Conservation (phyloP, 768 basidiomycete species). For the Mycena galopus region DNA sequence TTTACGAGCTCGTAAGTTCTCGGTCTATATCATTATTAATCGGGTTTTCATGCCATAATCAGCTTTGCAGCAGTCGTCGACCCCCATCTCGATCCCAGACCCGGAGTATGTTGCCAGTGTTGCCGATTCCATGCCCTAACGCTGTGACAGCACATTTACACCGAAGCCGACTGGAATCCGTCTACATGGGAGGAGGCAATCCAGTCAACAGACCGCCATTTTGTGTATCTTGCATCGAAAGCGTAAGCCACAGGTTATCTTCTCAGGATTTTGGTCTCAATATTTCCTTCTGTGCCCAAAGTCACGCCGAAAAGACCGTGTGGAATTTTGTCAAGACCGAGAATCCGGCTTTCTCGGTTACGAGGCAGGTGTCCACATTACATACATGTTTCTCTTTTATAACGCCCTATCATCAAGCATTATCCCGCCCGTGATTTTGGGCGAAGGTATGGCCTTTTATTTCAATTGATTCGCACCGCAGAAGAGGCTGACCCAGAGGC, state of each 20-base stretch:
- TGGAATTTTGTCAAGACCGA: conserved; percentile 14
- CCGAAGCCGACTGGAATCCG: conserved; percentile 25
- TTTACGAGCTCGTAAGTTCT: conserved; percentile 21
- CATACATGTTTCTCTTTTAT: not conserved
- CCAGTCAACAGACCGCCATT: conserved; percentile 14
- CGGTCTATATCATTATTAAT: not conserved
- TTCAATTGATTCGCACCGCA: too few relatives aligned
- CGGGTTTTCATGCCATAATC: not conserved
- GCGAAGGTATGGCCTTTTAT: too few relatives aligned
- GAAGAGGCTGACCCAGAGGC: too few relatives aligned
- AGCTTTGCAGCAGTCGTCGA: conserved; percentile 20
- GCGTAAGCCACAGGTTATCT: not conserved
- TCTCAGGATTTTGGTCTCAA: not conserved
- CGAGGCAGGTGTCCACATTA: not conserved
- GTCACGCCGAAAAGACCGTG: conserved; percentile 20
- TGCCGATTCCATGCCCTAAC: not conserved
- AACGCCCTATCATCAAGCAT: not conserved
- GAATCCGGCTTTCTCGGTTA: conserved; percentile 10
- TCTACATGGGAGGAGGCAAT: conserved; percentile 22
- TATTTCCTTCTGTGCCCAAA: not conserved
- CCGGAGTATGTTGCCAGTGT: not conserved
- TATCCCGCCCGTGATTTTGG: conserved; percentile 24
- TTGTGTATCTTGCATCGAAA: conserved; percentile 26
- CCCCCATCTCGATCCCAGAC: conserved; percentile 19
- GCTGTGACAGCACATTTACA: conserved; percentile 3